A percentile compares a stretch with the other conserved stretches of the same genome.
Conservation (phyloP, 2,329 filamentous ascomycete genomes). For the Arthroderma sp. region DNA sequence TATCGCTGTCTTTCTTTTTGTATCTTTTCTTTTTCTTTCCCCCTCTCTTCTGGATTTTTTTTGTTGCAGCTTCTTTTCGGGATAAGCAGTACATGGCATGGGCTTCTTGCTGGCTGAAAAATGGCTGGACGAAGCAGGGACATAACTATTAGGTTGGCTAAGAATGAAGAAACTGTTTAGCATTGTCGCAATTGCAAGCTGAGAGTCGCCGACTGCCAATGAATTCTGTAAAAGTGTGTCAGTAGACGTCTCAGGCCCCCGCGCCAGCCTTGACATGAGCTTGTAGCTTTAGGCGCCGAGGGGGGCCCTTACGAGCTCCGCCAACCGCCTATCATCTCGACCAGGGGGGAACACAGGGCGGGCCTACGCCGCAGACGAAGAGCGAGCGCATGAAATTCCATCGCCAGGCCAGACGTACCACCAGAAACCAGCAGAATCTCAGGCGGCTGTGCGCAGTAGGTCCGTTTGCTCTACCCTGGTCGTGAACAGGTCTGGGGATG, state of each 20-base stretch:
- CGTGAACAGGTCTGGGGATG: too few species aligned
- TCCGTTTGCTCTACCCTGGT: too few species aligned
- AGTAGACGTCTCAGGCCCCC: neutral
- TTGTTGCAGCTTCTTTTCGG: conserved; percentile 2
- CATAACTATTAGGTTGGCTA: neutral
- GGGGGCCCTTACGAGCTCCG: neutral
- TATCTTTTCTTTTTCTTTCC: conserved; percentile 14
- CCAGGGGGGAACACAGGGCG: conserved; percentile 1
- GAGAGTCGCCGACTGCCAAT: conserved; percentile 1
- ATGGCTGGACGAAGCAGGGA: neutral
- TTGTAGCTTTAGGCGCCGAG: conserved; percentile 1
- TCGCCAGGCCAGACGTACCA: neutral
- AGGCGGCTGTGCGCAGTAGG: too few species aligned
- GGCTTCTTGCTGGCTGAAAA: neutral
- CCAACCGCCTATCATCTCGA: conserved; percentile 1
- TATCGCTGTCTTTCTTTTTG: conserved; percentile 17
- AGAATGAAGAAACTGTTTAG: neutral
- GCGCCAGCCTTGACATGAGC: neutral
- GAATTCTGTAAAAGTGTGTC: neutral
- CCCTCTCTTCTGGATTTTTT: conserved; percentile 7
- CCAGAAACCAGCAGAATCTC: neutral
- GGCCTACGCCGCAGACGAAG: conserved; percentile 1
- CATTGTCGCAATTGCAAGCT: neutral
- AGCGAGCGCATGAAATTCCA: conserved; percentile 4
- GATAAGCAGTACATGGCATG: neutral